phyloP scores from a whole-genome alignment of 2,329 filamentous ascomycete species.

The Chlorencoelia australis region DNA sequence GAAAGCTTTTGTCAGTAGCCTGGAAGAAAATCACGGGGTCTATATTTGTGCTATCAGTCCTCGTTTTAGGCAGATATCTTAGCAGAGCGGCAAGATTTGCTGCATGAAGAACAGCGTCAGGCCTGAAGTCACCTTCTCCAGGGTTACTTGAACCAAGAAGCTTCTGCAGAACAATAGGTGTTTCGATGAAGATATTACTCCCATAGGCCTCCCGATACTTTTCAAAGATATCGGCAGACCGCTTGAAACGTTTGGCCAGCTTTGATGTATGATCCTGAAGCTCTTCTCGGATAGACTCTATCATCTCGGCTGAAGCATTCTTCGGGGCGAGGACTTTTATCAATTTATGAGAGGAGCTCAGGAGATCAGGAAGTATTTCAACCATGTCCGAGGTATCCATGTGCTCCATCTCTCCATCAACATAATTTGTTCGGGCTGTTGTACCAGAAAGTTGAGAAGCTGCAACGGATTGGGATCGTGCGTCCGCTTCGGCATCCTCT shows the following conservation, averaged over 20 bases:
- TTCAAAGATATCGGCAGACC: constrained; percentile 10
- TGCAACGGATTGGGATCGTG: neutral
- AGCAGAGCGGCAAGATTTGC: constrained; percentile 33
- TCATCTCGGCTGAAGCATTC: constrained; percentile 18
- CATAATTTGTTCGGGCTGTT: constrained; percentile 16
- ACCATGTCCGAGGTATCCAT: constrained; percentile 29
- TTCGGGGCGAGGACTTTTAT: constrained; percentile 29
- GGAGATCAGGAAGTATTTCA: constrained; percentile 31
- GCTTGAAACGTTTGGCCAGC: constrained; percentile 23
- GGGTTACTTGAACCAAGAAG: constrained; percentile 23
- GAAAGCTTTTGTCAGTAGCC: constrained; percentile 27
- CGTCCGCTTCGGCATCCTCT: constrained; percentile 2
- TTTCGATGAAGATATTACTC: constrained; percentile 28
- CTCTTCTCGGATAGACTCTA: too few relatives aligned
- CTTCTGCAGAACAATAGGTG: constrained; percentile 22
- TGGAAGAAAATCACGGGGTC: constrained; percentile 11
- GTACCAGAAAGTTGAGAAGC: constrained; percentile 19
- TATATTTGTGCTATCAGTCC: neutral
- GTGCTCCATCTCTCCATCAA: constrained; percentile 19
- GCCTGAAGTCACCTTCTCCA: constrained; percentile 23
- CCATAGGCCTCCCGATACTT: constrained; percentile 11
- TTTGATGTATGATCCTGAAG: too few relatives aligned
- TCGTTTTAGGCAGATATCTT: neutral
- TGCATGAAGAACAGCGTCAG: constrained; percentile 30
- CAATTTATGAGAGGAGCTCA: constrained; percentile 26